Evolutionary conservation across 2,329 filamentous ascomycete species (phyloP).

Genomic region (Aspergillus ibericus): DNA sequence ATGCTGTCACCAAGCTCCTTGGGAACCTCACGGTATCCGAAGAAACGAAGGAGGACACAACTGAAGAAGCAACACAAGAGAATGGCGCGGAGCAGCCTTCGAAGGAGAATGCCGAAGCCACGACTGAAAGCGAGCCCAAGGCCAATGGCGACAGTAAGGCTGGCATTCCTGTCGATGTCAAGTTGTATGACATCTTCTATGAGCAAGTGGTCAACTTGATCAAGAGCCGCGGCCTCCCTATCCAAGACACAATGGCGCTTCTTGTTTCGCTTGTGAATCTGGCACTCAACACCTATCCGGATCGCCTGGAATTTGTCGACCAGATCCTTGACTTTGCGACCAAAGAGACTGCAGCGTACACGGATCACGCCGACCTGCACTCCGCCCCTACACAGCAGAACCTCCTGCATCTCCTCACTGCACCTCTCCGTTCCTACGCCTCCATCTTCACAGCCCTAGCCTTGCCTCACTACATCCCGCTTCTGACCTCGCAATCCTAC

Average conservation of each 20-base stretch:
- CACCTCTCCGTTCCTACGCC: conserved; percentile 82
- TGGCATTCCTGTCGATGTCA: conserved; percentile 62
- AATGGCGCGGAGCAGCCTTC: conserved; percentile 39
- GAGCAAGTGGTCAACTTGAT: conserved; percentile 92
- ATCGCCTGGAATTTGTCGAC: conserved; percentile 89
- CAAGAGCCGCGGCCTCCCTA: conserved; percentile 83
- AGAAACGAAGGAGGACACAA: conserved; percentile 53
- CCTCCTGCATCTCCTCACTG: conserved; percentile 84
- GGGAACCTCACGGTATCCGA: conserved; percentile 70
- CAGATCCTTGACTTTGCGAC: conserved; percentile 88
- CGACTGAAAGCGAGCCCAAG: conserved; percentile 30
- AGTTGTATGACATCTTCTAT: conserved; percentile 96
- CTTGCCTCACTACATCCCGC: conserved; percentile 84
- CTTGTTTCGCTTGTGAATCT: conserved; percentile 92
- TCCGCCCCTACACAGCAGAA: conserved; percentile 84
- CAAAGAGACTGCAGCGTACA: conserved; percentile 80
- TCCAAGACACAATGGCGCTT: conserved; percentile 91
- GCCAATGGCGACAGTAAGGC: conserved; percentile 43
- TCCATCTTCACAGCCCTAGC: conserved; percentile 96
- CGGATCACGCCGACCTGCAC: conserved; percentile 93
- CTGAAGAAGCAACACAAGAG: conserved; percentile 36
- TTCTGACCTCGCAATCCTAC: conserved; percentile 89
- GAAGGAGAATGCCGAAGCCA: conserved; percentile 25
- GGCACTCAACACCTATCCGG: conserved; percentile 92
- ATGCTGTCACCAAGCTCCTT: conserved; percentile 74